Base-by-base conservation (phyloP, 192 early-diverging fungal genomes). In the Spinellus fusiger region DNA sequence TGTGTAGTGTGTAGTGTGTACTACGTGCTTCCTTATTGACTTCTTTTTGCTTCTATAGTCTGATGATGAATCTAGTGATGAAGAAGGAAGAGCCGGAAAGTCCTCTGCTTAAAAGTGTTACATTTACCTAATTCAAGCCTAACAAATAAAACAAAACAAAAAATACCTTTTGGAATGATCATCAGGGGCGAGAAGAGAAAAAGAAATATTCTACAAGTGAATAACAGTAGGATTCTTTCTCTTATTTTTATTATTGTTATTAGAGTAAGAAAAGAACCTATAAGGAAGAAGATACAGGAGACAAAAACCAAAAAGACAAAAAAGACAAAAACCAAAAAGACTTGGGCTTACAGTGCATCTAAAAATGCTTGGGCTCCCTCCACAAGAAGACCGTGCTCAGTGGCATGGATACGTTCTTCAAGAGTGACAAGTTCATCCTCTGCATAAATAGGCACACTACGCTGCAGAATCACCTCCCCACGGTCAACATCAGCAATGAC, bases 401-500 rank as follows among this genome's bases (percentile, higher is more conserved):
- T 80, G 3, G 67, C 67, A 69, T 99, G 97, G 61, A 99, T 99
- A 56, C 93, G 76, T 47, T 79, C 71, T 70, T 99, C 93, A 62
- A 99, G 65, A 53, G 78, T 80, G 50, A 89, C 84, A 52, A 97
- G 61, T 40, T 84, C 86, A 63, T 99, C 97, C 29, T 67, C 75
- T 20, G 82, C 75, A 25, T 78, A 56, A 60, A 98, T 94, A 23
- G 90, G 89, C 3, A 97, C 79, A 55, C 83, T 79, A 64, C 85
- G 79, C 40, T 87, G 74, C 55, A 94, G 31, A 22, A 99, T 83
- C 4, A 93, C 93, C 62, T 88, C 83, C n/a, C 97, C 97, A 31
- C 91, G 81, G 75, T 99, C 97, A 8, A 99, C 95, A 61, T 92
- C 92, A 1, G 92, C 85, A 54, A 99, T 97, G 25, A 97, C 94